A percentile compares a stretch with the other conserved stretches of the same genome.
These are phyloP conservation scores for Platanthera zijinensis DNA, from an alignment of 106 monocot genomes.

Conservation along the genomic window DNA sequence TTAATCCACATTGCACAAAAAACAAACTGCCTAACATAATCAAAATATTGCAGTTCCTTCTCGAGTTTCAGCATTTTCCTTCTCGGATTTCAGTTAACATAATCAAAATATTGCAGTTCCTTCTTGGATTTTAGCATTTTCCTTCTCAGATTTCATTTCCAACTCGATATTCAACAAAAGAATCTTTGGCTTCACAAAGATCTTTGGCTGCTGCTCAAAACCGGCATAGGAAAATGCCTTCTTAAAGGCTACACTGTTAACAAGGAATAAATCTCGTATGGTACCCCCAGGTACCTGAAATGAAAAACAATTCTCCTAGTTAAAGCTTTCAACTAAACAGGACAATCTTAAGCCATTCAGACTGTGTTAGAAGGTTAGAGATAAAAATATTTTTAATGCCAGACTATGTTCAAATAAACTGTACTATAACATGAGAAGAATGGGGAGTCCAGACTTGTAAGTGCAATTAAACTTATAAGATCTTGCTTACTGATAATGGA, in stretches of 20 bases:
- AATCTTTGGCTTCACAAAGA: conserved; percentile 83
- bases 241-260: conserved; percentile 97
- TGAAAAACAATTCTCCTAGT: background rate
- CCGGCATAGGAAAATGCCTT: conserved; percentile 99
- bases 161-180: conserved; percentile 95
- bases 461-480: background rate
- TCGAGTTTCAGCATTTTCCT: too few relatives aligned
- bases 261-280: conserved; percentile 97
- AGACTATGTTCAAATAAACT: background rate
- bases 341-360: background rate
- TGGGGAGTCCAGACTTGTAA: background rate
- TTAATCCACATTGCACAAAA: too few relatives aligned
- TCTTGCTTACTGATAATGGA: background rate
- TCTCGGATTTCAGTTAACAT: too few relatives aligned
- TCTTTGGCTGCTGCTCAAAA: conserved; percentile 99
- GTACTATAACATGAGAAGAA: background rate
- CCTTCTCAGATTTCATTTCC: conserved; percentile 97
- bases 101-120: too few relatives aligned
- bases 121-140: conserved; percentile 99
- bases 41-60: too few relatives aligned
- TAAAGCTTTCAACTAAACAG: background rate
- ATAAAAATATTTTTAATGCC: background rate
- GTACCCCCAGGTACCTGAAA: conserved; percentile 85
- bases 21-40: too few relatives aligned
- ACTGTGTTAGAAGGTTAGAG: background rate